Conservation (phyloP, 805 yeast species). For the Yarrowia osloensis region DNA sequence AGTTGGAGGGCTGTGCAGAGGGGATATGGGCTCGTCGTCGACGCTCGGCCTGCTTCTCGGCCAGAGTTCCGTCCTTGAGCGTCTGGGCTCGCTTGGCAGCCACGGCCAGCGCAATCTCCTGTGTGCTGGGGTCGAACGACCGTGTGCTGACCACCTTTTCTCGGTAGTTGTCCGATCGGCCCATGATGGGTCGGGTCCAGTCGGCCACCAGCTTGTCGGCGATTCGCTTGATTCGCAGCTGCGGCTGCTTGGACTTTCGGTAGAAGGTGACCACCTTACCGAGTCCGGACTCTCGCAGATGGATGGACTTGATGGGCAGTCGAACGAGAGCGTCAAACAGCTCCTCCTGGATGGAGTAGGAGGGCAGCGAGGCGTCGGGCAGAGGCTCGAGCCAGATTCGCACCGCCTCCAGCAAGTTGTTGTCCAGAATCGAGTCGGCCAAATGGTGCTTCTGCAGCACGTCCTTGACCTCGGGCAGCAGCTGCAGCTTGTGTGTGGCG, state of each 20-base stretch:
- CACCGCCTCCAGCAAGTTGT: conserved; percentile 87
- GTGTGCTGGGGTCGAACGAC: conserved; percentile 52
- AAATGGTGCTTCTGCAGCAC: conserved; percentile 78
- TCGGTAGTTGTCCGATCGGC: conserved; percentile 90
- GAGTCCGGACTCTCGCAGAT: conserved; percentile 88
- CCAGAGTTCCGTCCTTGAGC: conserved; percentile 49
- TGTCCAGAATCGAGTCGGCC: conserved; percentile 91
- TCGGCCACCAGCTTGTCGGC: conserved; percentile 92
- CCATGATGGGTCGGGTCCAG: conserved; percentile 98
- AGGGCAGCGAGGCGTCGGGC: conserved; percentile 98
- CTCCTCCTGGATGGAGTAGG: conserved; percentile 91
- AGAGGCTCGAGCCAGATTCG: conserved; percentile 97
- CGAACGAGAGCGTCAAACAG: conserved; percentile 70
- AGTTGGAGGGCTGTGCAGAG: conserved; percentile 83
- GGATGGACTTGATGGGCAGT: conserved; percentile 93
- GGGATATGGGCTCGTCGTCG: conserved; percentile 96
- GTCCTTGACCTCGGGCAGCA: conserved; percentile 76
- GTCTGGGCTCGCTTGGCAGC: conserved; percentile 27
- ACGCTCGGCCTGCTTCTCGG: conserved; percentile 87
- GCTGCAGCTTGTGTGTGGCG: conserved; percentile 73
- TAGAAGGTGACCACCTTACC: conserved; percentile 94
- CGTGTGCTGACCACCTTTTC: conserved; percentile 74
- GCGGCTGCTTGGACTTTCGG: conserved; percentile 87
- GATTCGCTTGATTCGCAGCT: conserved; percentile 76
- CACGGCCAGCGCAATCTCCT: conserved; percentile 32